A percentile compares a stretch with the other conserved stretches of the same genome.
These are phyloP conservation scores for Talaromyces sp. DNA, from an alignment of 2,329 filamentous ascomycete species.

Conservation along the genomic window DNA sequence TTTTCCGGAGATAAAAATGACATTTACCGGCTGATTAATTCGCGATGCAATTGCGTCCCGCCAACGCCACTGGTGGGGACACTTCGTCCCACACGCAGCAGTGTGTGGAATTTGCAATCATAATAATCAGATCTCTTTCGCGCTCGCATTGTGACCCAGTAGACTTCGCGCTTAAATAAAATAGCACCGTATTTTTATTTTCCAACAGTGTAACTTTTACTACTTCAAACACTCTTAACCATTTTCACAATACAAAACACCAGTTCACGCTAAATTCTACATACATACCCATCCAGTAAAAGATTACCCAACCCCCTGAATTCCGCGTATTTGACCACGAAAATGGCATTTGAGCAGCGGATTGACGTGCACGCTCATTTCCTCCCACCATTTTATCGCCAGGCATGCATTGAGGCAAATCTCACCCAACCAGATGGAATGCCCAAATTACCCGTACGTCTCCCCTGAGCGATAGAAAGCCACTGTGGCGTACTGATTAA, in stretches of 20 bases:
- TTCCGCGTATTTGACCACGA: background rate
- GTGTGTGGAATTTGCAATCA: background rate
- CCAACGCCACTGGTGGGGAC: background rate
- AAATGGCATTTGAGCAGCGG: conserved; percentile 3
- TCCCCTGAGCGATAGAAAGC: background rate
- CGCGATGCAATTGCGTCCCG: background rate
- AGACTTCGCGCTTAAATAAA: background rate
- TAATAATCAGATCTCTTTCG: background rate
- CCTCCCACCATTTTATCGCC: conserved; percentile 5
- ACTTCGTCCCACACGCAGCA: background rate
- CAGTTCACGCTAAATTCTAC: too few relatives aligned
- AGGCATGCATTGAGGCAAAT: background rate
- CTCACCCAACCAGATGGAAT: conserved; percentile 9
- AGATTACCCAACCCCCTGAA: too few relatives aligned
- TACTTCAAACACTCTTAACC: background rate
- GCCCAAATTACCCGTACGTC: conserved; percentile 6
- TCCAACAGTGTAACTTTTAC: background rate
- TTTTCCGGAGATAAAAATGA: background rate
- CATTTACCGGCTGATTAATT: background rate
- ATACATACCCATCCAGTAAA: background rate
- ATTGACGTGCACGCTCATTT: conserved; percentile 7
- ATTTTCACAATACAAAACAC: background rate
- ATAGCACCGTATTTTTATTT: background rate
- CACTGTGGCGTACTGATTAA: background rate
- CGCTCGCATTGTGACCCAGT: background rate